Base-by-base conservation (phyloP, 495 filamentous ascomycete species). In the Platismatia glauca region DNA sequence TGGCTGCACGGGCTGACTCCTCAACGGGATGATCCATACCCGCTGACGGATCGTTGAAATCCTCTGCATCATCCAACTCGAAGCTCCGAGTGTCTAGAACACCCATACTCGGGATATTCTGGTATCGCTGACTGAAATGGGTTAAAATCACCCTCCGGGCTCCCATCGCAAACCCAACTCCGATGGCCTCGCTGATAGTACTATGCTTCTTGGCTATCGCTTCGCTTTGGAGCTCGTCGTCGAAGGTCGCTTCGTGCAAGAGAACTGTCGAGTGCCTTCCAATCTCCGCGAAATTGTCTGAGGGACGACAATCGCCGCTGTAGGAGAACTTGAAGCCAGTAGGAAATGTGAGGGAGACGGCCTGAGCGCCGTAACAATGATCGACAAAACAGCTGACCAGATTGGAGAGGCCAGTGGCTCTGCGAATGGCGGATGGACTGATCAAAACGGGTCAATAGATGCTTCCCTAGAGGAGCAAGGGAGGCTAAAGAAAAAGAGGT, bases 41-140 rank as follows among this genome's bases (percentile, higher is more conserved):
- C 11, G 70, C 69, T 37, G 33, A 44, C 22, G 34, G 24, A 35
- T 64, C 56, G 33, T 72, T 71, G 0, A 71, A 72, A 41, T 76
- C 71, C 59, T 70, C 69, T 5, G 56, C 41, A 18, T 67, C 61
- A 22, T 68, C 67, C 12, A 66, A 52, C 15, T 29, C 38, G 9
- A 67, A 18, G 4, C 38, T 50, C n/a, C 27, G 37, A 13, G 34
- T 0, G 15, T 63, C 56, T 59, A 76, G 39, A 58, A 72, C 69
- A 58, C 77, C 72, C 33, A 88, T 72, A 13, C 79, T 72, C 8
- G 88, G 85, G 31, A 93, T 69, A 75, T 97, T 96, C 68, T 90
- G 89, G 73, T 98, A 98, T n/a, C 94, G 79, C 73, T 98, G 94
- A 37, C 84, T 89, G 75, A 98, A 98, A 74, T 98, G 94, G 29